Evolutionary conservation across 768 basidiomycete species (phyloP).

Genomic region (Lactarius trivialis): DNA sequence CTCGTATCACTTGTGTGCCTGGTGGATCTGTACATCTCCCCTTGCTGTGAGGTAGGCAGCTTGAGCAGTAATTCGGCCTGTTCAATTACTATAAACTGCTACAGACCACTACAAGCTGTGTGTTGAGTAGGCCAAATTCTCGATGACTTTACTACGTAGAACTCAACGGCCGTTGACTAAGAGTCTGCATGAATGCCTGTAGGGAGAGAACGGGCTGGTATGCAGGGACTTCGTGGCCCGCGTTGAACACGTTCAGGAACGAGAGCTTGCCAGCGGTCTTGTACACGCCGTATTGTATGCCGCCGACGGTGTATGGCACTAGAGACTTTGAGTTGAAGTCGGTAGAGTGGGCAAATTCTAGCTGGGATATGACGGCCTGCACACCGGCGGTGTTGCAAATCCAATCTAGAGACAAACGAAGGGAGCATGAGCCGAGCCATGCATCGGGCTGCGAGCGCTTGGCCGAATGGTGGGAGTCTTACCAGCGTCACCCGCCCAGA

Average conservation of each 20-base stretch:
- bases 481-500: constrained; percentile 37
- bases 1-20: no score
- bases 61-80: no score
- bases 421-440: constrained; percentile 36
- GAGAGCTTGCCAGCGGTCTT: constrained; percentile 44
- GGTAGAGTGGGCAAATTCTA: constrained; percentile 30
- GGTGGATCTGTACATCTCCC: no score
- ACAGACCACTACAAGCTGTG: no score
- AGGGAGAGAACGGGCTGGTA: constrained; percentile 13
- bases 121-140: no score
- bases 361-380: constrained; percentile 42
- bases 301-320: constrained; percentile 38
- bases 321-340: constrained; percentile 35
- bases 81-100: no score
- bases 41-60: no score
- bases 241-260: constrained; percentile 41
- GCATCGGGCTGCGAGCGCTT: neutral
- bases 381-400: constrained; percentile 42
- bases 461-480: neutral
- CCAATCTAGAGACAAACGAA: constrained; percentile 33
- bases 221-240: constrained; percentile 28
- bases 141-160: constrained; percentile 2
- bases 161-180: constrained; percentile 6
- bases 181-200: constrained; percentile 18
- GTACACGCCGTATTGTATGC: constrained; percentile 38